These are phyloP conservation scores for Plasmodium cynomolgi DNA, from an alignment of 169 alveolate genomes.

Conservation along the genomic window DNA sequence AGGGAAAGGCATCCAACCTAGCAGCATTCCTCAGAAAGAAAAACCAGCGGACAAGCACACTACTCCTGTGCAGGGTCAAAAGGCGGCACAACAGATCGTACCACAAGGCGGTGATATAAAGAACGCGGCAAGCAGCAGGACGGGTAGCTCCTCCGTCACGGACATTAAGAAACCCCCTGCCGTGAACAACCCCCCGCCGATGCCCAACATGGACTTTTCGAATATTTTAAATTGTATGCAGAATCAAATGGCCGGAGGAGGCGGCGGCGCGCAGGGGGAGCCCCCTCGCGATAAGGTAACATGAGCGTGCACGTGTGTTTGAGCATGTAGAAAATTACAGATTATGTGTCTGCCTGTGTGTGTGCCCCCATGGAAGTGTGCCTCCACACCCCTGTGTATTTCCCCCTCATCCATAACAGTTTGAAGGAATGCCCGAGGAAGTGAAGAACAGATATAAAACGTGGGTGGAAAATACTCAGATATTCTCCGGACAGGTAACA, in stretches of 20 bases:
- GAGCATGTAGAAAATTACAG: neutral
- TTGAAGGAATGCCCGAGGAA: slow-evolving; percentile 62
- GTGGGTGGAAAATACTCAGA: slow-evolving; percentile 58
- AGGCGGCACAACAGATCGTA: neutral
- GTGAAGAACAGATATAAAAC: slow-evolving; percentile 61
- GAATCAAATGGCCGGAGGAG: slow-evolving; percentile 8
- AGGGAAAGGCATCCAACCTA: neutral
- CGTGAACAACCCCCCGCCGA: neutral
- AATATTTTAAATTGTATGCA: slow-evolving; percentile 31
- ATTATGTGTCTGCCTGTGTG: neutral
- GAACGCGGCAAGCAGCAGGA: neutral
- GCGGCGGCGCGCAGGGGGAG: neutral
- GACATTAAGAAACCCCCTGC: neutral
- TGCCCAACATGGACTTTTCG: slow-evolving; percentile 42
- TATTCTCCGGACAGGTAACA: slow-evolving; percentile 71
- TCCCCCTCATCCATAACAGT: slow-evolving; percentile 14
- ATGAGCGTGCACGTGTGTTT: neutral
- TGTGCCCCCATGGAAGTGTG: neutral
- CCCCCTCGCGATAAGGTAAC: slow-evolving; percentile 54
- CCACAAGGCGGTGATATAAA: neutral
- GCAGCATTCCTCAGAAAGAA: neutral
- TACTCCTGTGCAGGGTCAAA: neutral
- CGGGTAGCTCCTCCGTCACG: neutral
- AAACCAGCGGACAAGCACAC: neutral
- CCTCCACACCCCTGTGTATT: neutral